Base-by-base conservation (phyloP, 768 basidiomycete species). In the Trametes cubensis region DNA sequence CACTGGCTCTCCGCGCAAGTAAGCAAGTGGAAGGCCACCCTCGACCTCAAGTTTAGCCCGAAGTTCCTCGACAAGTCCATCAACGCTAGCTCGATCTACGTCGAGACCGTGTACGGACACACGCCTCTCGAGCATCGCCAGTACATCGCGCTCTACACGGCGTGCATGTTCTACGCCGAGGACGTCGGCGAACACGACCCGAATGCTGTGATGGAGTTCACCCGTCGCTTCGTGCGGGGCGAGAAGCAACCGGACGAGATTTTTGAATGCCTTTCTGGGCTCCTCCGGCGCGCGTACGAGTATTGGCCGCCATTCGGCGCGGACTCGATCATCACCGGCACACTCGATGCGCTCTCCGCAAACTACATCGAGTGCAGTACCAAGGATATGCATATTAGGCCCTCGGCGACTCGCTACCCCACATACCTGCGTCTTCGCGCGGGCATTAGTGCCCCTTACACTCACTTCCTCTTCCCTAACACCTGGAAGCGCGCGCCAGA, bases 71-170 rank as follows among this genome's bases (percentile, higher is more conserved):
- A 40, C 14, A 54, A 23, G 51, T 7, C 52, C 20, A 21, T 55
- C 30, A 50, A 54, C 44, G 45, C 52, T 6, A 23, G 45, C 44
- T 63, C 56, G 39, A 45, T 7, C 51, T 53, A 54, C 45, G 57
- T 58, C 51, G 62, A 63, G 57, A 50, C 56, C 30, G 52, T 55
- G 6, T 65, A 65, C 51, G 55, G 30, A 2, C 63, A 64, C 55
- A 49, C 49, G 18, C 38, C 45, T 18, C 20, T 26, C 20, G 45
- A 51, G 10, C 56, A 63, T 47, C 62, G 69, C 45, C 69, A 76
- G 8, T 73, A 72, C 65, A 76, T 81, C 28, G 73, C 76, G 6
- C 70, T 81, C 20, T 81, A 73, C 64, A 81, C 79, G 0, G 72
- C 77, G 0, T 75, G 72, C 46, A 61, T 71, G 20, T 72, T 74